Percentiles rank a stretch among this genome's conserved stretches.
Conservation (phyloP, 2,329 filamentous ascomycete genomes). For the Penicillium sp. region DNA sequence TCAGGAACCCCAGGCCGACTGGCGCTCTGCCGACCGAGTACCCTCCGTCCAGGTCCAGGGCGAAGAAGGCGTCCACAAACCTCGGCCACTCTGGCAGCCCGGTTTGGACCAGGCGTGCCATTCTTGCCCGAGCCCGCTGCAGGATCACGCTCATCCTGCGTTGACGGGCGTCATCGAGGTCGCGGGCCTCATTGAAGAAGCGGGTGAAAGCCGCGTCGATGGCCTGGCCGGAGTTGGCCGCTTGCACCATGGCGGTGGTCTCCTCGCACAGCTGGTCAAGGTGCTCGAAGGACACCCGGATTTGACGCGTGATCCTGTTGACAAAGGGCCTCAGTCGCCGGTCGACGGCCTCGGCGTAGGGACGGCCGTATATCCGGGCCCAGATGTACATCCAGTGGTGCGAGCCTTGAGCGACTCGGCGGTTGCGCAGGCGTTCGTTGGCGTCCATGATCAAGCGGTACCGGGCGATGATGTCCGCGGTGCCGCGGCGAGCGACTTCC, state of each 20-base stretch:
- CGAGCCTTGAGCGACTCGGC: neutral
- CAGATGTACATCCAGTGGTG: neutral
- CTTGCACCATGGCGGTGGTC: neutral
- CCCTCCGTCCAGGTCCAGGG: neutral
- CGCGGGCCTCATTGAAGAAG: neutral
- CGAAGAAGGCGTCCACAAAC: neutral
- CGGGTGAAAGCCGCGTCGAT: neutral
- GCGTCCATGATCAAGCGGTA: neutral
- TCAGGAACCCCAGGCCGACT: neutral
- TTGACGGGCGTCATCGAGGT: neutral
- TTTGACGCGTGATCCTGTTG: neutral
- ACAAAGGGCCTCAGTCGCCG: neutral
- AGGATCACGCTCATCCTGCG: neutral
- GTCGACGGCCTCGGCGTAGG: neutral
- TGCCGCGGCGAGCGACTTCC: neutral
- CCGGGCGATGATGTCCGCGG: neutral
- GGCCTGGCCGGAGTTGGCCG: neutral
- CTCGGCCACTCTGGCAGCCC: neutral
- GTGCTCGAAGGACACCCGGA: no score
- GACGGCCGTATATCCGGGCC: neutral
- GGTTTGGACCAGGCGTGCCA: neutral
- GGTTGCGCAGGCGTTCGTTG: neutral
- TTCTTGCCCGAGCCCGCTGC: neutral
- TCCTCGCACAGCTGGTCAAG: neutral
- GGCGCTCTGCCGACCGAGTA: neutral